Base-by-base conservation (phyloP, 78 protist species). In the Polysphondylium violaceum region DNA sequence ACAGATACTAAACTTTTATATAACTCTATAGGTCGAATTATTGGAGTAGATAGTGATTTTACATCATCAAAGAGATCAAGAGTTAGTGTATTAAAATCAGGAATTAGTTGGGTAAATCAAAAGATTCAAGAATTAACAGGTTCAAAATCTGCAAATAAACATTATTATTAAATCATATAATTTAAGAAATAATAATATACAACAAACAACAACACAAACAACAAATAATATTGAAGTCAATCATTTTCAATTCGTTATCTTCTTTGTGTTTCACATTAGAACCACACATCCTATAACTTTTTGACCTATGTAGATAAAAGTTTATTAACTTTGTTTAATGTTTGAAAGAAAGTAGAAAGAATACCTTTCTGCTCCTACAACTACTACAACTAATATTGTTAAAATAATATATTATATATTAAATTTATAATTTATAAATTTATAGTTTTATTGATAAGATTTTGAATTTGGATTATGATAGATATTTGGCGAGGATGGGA, bases 1-100 rank as follows among this genome's bases (percentile, higher is more conserved):
- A 21, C 14, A 21, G 14, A 51, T 51, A 21, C 14, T 3, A 21
- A 51, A 36, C 21, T 19, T 17, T 65, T 16, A n/a, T 65, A 17
- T 9, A n/a, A 29, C 29, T 47, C 35, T 7, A 11, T 31, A 50
- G 64, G 21, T 75, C 41, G 75, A 23, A 79, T 79, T 35, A 68
- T 79, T 55, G 89, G 89, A 16, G 77, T 79, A 19, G 89, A 67
- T 51, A 67, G 58, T 40, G 76, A 67, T 35, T 79, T 65, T 27
- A 36, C 55, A 16, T 23, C 19, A 51, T 50, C 64, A 67, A 79
- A 79, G 69, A 64, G 56, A 40, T 29, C 72, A 36, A 53, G 74
- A 31, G 55, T 40, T 1, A 79, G 89, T 53, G 76, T 68, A 8
- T 38, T 79, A 38, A 79, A 79, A 79, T 50, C 89, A 67, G 55